Percentiles rank a stretch among this genome's conserved stretches.
These are phyloP conservation scores for Candida tibetensis DNA, from an alignment of 805 yeast species.

Conservation along the genomic window DNA sequence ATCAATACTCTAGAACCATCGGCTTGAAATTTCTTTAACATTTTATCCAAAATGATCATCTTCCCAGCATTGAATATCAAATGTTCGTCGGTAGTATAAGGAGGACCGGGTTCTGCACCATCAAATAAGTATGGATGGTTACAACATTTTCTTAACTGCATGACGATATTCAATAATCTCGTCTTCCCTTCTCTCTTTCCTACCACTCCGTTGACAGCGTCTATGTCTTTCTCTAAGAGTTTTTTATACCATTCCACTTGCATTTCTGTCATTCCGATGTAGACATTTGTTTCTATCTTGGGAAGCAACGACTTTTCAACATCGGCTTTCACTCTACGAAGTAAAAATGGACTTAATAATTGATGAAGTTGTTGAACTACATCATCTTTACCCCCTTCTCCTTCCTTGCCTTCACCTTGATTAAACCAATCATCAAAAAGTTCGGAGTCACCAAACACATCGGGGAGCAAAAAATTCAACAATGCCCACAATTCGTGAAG, in stretches of 20 bases:
- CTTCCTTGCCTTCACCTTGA: conserved; percentile 24
- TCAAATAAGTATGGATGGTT: conserved; percentile 96
- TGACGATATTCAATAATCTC: conserved; percentile 84
- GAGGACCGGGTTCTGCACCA: conserved; percentile 99
- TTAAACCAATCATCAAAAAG: conserved; percentile 90
- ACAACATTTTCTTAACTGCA: conserved; percentile 96
- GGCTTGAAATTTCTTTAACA: conserved; percentile 64
- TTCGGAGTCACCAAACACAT: conserved; percentile 88
- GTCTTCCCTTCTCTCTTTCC: conserved; percentile 94
- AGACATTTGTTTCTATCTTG: conserved; percentile 83
- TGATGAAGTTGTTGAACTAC: conserved; percentile 88
- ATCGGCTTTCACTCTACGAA: conserved; percentile 88
- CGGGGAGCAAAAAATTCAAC: conserved; percentile 85
- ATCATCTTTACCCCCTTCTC: conserved; percentile 54
- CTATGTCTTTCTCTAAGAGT: conserved; percentile 86
- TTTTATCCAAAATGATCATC: conserved; percentile 82
- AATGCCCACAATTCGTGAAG: conserved; percentile 96
- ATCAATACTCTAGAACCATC: conserved; percentile 89
- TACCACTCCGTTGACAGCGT: conserved; percentile 94
- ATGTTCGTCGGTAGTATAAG: conserved; percentile 94
- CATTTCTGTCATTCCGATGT: conserved; percentile 95
- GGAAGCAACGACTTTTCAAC: conserved; percentile 90
- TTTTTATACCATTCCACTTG: conserved; percentile 89
- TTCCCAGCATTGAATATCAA: conserved; percentile 86
- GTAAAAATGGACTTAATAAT: conserved; percentile 79